Evolutionary conservation across 2,329 filamentous ascomycete genomes (phyloP), one percentile per base, ranked within the genome.

Genomic region (Phaeosphaeriaceae sp.): DNA sequence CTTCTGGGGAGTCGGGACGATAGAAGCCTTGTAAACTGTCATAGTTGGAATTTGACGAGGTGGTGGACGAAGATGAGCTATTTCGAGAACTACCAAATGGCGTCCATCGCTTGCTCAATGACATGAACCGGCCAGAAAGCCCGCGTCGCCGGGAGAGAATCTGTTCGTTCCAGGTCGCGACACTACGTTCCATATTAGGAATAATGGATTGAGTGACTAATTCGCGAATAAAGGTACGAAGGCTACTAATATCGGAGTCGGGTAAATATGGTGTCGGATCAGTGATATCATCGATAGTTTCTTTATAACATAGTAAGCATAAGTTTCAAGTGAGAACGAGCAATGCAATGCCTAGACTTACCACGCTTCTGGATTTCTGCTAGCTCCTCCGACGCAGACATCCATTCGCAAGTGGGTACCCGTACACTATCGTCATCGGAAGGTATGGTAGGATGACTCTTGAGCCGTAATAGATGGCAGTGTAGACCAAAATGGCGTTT

Each of bases 401-500:
- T 84, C 94, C 94, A 97, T 71, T 96, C 88, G 67, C 87, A 91
- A 17, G 85, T 82, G 1, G 93, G 90, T 17, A 97, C 80, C 43
- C 86, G 84, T 62, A 91, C 84, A 65, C 90, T 93, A 67, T 97
- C 93, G 69, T 97, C 92, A 71, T 97, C 94, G 1, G 91, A 92
- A 55, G 92, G 86, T 29, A 90, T 87, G 71, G 91, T 93, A 68
- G 92, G 89, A 30, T 86, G 88, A 64, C 90, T 95, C 61, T 93
- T 84, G 42, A 99, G 78, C 56, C 95, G 82, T 28, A 99, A 79
- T 9, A 99, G 80, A 74, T 99, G 94, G 69, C 94, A 99, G 74
- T 99, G 92, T 39, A 97, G 79, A 1, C 94, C 94, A 57, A 99
- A 90, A 74, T 97, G 91, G n/a, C 94, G 86, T 75, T 97, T 99